These are phyloP conservation scores for Solanum neorickii DNA, from an alignment of 257 asterid genomes.

Conservation along the genomic window DNA sequence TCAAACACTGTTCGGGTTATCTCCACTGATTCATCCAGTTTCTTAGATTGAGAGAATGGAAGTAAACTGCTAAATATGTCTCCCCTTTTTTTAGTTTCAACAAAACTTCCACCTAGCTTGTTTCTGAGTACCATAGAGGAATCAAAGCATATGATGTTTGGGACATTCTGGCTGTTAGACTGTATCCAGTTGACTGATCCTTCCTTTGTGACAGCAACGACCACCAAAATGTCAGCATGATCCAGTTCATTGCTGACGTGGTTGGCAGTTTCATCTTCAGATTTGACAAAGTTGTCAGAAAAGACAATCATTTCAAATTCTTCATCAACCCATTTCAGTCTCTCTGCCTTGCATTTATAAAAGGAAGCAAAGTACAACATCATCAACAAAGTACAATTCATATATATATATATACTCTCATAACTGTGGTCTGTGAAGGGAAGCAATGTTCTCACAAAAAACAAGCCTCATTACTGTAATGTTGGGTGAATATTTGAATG, in stretches of 20 bases:
- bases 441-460: neutral
- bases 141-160: slow-evolving; percentile 63
- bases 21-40: slow-evolving; percentile 41
- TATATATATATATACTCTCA: neutral
- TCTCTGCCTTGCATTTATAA: slow-evolving; percentile 35
- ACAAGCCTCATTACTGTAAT: neutral
- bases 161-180: slow-evolving; percentile 16
- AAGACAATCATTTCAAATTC: slow-evolving; percentile 64
- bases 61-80: slow-evolving; percentile 31
- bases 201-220: slow-evolving; percentile 48
- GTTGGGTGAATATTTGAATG: neutral
- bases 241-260: slow-evolving; percentile 20
- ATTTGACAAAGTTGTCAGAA: slow-evolving; percentile 25
- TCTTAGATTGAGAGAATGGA: slow-evolving; percentile 34
- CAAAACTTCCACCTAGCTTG: slow-evolving; percentile 54
- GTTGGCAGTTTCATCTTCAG: slow-evolving; percentile 5
- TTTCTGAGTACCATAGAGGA: slow-evolving; percentile 46
- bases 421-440: neutral
- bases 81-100: slow-evolving; percentile 22
- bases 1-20: slow-evolving; percentile 40
- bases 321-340: slow-evolving; percentile 83
- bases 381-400: neutral
- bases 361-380: neutral
- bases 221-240: slow-evolving; percentile 45
- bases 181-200: slow-evolving; percentile 60